These are phyloP conservation scores for Cytidiella melzeri DNA, from an alignment of 768 basidiomycete genomes.

Conservation along the genomic window DNA sequence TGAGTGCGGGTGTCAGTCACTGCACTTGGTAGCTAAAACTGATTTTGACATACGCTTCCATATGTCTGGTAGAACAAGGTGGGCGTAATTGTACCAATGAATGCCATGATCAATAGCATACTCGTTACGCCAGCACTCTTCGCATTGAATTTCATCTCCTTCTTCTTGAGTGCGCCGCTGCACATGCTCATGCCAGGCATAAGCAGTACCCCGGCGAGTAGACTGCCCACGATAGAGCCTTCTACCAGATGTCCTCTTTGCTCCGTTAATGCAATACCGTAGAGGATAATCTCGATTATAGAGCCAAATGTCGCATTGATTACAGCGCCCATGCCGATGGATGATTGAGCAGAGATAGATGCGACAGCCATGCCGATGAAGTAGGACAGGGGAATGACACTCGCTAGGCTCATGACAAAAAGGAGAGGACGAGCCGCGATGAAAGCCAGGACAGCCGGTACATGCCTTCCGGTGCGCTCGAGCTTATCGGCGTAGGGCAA, in stretches of 20 bases:
- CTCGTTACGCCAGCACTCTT: conserved; percentile 98
- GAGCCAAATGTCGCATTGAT: conserved; percentile 99
- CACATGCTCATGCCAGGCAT: conserved; percentile 99
- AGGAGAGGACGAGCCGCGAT: conserved; percentile 73
- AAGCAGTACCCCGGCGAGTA: conserved; percentile 90
- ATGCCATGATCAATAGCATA: conserved; percentile 99
- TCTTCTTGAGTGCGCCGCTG: conserved; percentile 78
- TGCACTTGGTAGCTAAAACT: background rate
- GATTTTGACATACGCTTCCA: conserved; percentile 71
- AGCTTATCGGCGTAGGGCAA: conserved; percentile 62
- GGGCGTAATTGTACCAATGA: conserved; percentile 92
- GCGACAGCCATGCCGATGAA: conserved; percentile 99
- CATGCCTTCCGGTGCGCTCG: conserved; percentile 44
- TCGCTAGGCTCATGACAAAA: conserved; percentile 78
- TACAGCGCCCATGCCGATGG: conserved; percentile 98
- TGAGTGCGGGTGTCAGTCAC: conserved; percentile 25
- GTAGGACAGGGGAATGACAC: conserved; percentile 95
- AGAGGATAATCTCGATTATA: conserved; percentile 95
- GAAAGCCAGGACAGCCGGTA: conserved; percentile 60
- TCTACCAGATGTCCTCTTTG: conserved; percentile 93
- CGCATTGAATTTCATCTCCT: conserved; percentile 99
- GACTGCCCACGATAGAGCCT: conserved; percentile 91
- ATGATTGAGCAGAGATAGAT: conserved; percentile 96
- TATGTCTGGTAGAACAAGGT: conserved; percentile 98
- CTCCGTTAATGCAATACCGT: conserved; percentile 83